Conservation (phyloP, 2,329 filamentous ascomycete genomes). For the Neoscytalidium dimidiatum region DNA sequence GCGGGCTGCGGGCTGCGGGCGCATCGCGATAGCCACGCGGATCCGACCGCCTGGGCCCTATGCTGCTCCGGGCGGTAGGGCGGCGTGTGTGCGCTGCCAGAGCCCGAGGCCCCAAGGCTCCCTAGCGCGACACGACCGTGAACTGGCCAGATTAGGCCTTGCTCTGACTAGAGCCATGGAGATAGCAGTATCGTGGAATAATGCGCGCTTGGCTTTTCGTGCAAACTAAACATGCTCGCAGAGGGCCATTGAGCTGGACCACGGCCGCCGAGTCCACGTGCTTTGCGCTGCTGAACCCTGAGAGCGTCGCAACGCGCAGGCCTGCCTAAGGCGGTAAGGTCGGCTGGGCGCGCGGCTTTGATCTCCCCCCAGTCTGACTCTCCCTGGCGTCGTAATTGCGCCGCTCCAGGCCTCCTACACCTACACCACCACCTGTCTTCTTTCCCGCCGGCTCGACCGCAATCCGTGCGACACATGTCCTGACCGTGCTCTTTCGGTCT, state of each 20-base stretch:
- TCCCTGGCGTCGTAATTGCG: conserved; percentile 7
- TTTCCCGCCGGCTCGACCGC: not conserved
- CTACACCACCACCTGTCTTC: conserved; percentile 11
- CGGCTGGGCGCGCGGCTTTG: conserved; percentile 8
- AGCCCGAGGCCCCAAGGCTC: too few species aligned
- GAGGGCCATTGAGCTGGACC: not conserved
- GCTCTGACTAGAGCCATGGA: too few species aligned
- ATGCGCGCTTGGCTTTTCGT: too few species aligned
- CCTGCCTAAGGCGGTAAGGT: conserved; percentile 12
- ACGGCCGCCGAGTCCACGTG: not conserved
- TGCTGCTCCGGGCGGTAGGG: not conserved
- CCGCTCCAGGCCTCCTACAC: conserved; percentile 3
- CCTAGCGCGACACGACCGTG: too few species aligned
- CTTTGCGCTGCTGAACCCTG: too few species aligned
- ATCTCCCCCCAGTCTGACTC: not conserved
- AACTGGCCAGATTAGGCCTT: too few species aligned
- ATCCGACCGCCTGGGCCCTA: not conserved
- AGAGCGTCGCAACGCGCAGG: not conserved
- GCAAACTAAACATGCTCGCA: too few species aligned
- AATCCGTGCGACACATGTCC: not conserved
- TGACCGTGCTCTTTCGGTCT: not conserved
- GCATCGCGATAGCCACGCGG: conserved; percentile 5
- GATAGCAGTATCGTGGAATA: too few species aligned
- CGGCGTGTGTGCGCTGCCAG: not conserved
- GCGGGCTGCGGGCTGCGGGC: not conserved